Base-by-base conservation (phyloP, 75 land plant genomes). In the Ceratopteris richardii region DNA sequence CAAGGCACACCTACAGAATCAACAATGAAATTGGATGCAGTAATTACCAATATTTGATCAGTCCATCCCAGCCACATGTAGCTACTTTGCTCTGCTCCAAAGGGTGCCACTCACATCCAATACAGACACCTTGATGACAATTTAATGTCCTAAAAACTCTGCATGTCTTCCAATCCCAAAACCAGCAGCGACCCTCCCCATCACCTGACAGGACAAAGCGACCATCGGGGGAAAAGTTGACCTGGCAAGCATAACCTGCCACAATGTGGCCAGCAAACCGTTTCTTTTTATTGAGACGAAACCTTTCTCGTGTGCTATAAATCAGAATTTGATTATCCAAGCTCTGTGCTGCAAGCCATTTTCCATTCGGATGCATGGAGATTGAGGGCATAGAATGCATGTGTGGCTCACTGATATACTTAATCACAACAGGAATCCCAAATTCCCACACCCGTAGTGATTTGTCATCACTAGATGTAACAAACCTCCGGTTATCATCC, bases 301-400 rank as follows among this genome's bases (percentile, higher is more conserved):
- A 92, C 41, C 93, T 82, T 71, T 92, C 97, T 65, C 82, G 80
- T 9, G 94, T 92, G 54, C 88, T 75, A 56, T 92, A 92, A 30
- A 92, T 84, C 13, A 92, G 84, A 62, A 92, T 92, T 69, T 92
- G 97, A 64, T 92, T 92, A 47, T 92, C 97, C 72, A 92, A 64
- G 54, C 97, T 92, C 72, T 92, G 97, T n/a, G 93, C 88, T 22
- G 97, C 97, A 57, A 92, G 77, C 88, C 88, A 92, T 58, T 87
- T 87, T 19, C 77, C 43, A 55, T 88, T 92, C 9, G 97, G 97
- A 65, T 92, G 97, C 31, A 92, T 72, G 27, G 93, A 62, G 51
- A 92, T 88, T 0, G 83, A 61, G 14, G 97, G 97, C 97, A 92
- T 87, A 0, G 97, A 92, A 53, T 92, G 97, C 97, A 92, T 92